Base-by-base conservation (phyloP, 2,329 filamentous ascomycete species). In the Neocucurbitaria cava region DNA sequence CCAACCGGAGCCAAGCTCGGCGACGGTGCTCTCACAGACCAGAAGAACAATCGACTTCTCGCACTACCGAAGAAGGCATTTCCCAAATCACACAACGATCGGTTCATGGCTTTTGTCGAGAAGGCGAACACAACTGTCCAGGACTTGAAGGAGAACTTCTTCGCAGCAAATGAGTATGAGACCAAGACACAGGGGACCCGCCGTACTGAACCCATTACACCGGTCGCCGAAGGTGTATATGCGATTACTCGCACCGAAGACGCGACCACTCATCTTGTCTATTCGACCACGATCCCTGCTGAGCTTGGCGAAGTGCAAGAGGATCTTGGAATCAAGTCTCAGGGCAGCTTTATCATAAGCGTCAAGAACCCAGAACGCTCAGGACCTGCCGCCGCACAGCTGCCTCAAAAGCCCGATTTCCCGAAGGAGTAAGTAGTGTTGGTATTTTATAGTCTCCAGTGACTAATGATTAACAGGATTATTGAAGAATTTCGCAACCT, bases 161-260 rank as follows among this genome's bases (percentile, higher is more conserved):
- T 95, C 59, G 74, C 82, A 1, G 83, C 85, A 0, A 81, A 79
- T 1, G 86, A 89, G 10, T 93, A 96, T 71, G 81, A 86, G 46
- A 96, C 92, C 7, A 88, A 92, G 77, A 94, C 91, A 0, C 79
- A 77, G 2, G 91, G 91, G 1, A 85, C 84, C 13, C 84, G 90
- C 11, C 86, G 89, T 46, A 82, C 81, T 0, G 87, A 90, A 0
- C 85, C 89, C 1, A 88, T 90, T 1, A 88, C 84, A 0, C 90
- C 90, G 0, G 81, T 92, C n/a, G 92, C 87, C 0, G 92, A 96
- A 72, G 93, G 92, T 0, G 86, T 96, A 0, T 96, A 96, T 65
- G 89, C 89, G 0, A 87, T 96, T 47, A 91, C 89, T 0, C 86
- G 84, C 2, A 91, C 88, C 0, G 69, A 74, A 26, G 87, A 86